Evolutionary conservation across 257 asterid species (phyloP), one percentile per base, ranked within the genome.

Genomic region (Verbascum thapsus): DNA sequence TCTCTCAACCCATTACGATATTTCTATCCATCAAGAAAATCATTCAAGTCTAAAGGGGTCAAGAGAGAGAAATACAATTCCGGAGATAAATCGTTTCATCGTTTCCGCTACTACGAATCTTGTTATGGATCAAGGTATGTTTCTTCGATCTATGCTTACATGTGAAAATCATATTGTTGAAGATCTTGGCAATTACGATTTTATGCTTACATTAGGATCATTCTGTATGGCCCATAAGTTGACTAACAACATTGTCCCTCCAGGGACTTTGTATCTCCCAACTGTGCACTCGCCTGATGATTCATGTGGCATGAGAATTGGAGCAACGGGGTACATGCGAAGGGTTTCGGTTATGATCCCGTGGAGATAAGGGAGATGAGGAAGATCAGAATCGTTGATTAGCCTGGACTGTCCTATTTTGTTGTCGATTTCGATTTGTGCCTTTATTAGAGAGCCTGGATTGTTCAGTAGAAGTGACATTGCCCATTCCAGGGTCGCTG

Each of bases 181-280:
- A n/a, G n/a, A n/a, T n/a, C n/a, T n/a, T n/a, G n/a, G n/a, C n/a
- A n/a, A n/a, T n/a, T n/a, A n/a, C n/a, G n/a, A n/a, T n/a, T n/a
- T n/a, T n/a, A n/a, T n/a, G n/a, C n/a, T n/a, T n/a, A 85, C 35
- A 73, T 73, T 59, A 6, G 92, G 84, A 59, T 81, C 87, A 15
- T 69, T 73, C 0, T 90, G 97, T 51, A 87, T 80, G 48, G 82
- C 88, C 96, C 90, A 87, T 5, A 50, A 20, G 50, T 90, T 90
- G 45, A 87, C 83, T 20, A 90, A 38, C 9, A 87, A 23, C 56
- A 81, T 73, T 8, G 94, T 81, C 26, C 87, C 76, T 7, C 56
- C 16, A 0, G 81, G 88, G 53, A 87, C 67, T 12, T 64, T 74
- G 67, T 76, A 83, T 5, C 95, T 86, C 23, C 74, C 86, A 1